Conservation (phyloP, 345 rosid genomes). For the Odontarrhena argentea region DNA sequence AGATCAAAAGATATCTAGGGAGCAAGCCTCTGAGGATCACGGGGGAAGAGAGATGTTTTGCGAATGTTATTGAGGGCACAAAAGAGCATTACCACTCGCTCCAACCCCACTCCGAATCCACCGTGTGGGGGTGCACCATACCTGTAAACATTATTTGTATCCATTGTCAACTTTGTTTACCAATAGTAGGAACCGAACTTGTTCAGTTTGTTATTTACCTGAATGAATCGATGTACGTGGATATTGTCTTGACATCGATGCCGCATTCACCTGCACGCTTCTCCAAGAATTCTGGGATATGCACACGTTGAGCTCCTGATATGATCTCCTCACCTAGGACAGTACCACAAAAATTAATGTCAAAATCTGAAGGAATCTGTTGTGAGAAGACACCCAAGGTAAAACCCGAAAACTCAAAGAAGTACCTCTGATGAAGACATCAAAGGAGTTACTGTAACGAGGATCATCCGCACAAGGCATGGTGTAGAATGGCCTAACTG, state of each 20-base stretch:
- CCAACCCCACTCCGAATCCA: slow-evolving; percentile 87
- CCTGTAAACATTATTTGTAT: slow-evolving; percentile 43
- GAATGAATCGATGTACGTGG: slow-evolving; percentile 81
- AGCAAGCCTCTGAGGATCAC: slow-evolving; percentile 74
- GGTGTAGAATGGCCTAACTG: slow-evolving; percentile 92
- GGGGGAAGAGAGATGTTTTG: slow-evolving; percentile 83
- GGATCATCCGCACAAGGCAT: slow-evolving; percentile 85
- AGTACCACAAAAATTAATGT: slow-evolving; percentile 10
- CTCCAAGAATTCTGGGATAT: slow-evolving; percentile 67
- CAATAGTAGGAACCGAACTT: not conserved
- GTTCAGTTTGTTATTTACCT: slow-evolving; percentile 48
- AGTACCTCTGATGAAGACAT: slow-evolving; percentile 90
- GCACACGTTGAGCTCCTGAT: slow-evolving; percentile 95
- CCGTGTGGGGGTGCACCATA: slow-evolving; percentile 91
- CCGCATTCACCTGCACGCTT: slow-evolving; percentile 73
- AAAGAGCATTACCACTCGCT: slow-evolving; percentile 88
- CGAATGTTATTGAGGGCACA: slow-evolving; percentile 77
- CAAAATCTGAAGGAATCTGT: not conserved
- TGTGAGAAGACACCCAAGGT: not conserved
- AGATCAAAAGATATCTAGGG: slow-evolving; percentile 43
- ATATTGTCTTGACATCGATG: slow-evolving; percentile 73
- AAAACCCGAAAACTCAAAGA: not conserved
- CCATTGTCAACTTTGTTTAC: not conserved
- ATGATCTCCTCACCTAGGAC: slow-evolving; percentile 87
- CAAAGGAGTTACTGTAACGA: slow-evolving; percentile 83